A percentile compares a stretch with the other conserved stretches of the same genome.
phyloP scores from a whole-genome alignment of 345 rosid genomes.

The Ceriops tagal region DNA sequence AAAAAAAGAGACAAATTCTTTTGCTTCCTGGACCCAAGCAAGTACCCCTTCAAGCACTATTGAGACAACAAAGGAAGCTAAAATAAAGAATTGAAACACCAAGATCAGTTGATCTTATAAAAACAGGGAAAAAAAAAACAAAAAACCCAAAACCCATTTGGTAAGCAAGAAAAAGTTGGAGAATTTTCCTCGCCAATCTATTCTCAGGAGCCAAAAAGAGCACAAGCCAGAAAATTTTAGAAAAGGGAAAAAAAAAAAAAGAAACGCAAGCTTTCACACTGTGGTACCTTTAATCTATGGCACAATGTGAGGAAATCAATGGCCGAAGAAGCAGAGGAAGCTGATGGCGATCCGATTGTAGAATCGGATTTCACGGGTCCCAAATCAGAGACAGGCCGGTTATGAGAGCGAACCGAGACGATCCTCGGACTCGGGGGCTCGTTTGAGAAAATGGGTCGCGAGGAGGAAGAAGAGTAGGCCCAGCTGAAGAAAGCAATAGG shows the following conservation, averaged over 20 bases:
- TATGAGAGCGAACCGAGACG: slow-evolving; percentile 44
- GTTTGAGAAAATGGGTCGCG: slow-evolving; percentile 21
- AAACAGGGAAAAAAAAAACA: not conserved
- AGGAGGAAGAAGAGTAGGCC: slow-evolving; percentile 4
- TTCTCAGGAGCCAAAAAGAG: too few species aligned
- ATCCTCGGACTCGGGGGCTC: slow-evolving; percentile 32
- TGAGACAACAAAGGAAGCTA: not conserved
- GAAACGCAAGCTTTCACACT: not conserved
- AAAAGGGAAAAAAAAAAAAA: not conserved
- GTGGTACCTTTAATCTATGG: slow-evolving; percentile 20
- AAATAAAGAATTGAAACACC: not conserved
- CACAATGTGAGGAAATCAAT: slow-evolving; percentile 34
- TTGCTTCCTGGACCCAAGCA: not conserved
- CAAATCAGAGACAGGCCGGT: slow-evolving; percentile 26
- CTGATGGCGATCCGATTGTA: slow-evolving; percentile 21
- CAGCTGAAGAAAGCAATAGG: slow-evolving; percentile 28
- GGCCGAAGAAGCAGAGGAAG: slow-evolving; percentile 11
- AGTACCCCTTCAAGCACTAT: not conserved
- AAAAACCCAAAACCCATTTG: not conserved
- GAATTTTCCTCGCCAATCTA: not conserved
- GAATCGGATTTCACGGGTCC: slow-evolving; percentile 28
- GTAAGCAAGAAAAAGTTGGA: not conserved
- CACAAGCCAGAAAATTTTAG: not conserved
- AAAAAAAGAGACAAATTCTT: not conserved
- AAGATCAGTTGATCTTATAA: not conserved